Evolutionary conservation across 352 stramenopile genomes (phyloP).

Genomic region (Pythium sp.): DNA sequence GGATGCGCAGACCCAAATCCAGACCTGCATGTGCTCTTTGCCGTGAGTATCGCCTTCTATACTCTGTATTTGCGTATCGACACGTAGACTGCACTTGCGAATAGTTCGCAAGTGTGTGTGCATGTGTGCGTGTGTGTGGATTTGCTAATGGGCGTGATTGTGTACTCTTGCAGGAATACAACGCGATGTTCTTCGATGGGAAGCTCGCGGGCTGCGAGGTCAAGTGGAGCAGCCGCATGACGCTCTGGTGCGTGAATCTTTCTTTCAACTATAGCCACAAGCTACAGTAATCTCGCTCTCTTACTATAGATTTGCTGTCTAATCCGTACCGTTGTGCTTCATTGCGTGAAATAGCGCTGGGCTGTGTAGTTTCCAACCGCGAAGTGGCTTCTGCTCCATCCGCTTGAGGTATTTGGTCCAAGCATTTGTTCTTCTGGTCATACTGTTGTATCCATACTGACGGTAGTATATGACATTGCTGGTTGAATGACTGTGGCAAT

Average conservation of each 20-base stretch:
- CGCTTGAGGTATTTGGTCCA: constrained; percentile 49
- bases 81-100: too few relatives aligned
- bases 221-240: constrained; percentile 91
- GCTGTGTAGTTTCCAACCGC: constrained; percentile 74
- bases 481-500: background rate
- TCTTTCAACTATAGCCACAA: background rate
- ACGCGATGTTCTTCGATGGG: constrained; percentile 79
- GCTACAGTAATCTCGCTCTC: too few relatives aligned
- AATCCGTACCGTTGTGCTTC: background rate
- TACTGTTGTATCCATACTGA: background rate
- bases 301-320: too few relatives aligned
- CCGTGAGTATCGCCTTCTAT: constrained; percentile 25
- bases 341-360: constrained; percentile 43
- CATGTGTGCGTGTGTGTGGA: background rate
- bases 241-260: constrained; percentile 44
- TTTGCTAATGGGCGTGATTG: background rate
- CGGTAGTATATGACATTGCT: background rate
- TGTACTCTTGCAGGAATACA: constrained; percentile 58
- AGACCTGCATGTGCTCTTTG: constrained; percentile 75
- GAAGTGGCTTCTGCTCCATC: constrained; percentile 81
- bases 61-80: background rate
- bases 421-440: background rate
- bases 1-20: constrained; percentile 67
- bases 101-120: background rate
- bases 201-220: constrained; percentile 76